Base-by-base conservation (phyloP, 257 asterid species). In the Perilla frutescens region DNA sequence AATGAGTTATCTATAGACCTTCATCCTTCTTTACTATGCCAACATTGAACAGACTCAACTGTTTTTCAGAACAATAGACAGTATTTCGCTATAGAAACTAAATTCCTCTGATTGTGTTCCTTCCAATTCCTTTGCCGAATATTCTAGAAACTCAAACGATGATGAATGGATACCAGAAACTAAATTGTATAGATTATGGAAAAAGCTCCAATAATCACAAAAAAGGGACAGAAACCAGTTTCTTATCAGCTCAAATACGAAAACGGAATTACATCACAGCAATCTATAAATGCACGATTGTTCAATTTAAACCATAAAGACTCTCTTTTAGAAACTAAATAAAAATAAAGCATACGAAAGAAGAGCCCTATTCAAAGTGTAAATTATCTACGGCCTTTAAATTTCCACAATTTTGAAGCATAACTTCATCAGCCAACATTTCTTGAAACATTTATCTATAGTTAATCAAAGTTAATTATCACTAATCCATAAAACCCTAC, bases 161-260 rank as follows among this genome's bases (percentile, higher is more conserved):
- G 37, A 34, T 34, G 37, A 2, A 34, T 34, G 37, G 37, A 34
- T 34, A 34, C 48, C 48, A 1, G 48, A 43, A 43, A 43, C 10
- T 9, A 43, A 43, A 6, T 43, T 1, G 48, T 37, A n/a, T 32
- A 3, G 31, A 61, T 11, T 60, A 39, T 0, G 0, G 13, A 14
- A 60, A 61, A 61, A 39, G 66, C 66, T 61, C 29, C 10, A 39
- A 13, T 61, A 61, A 61, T 39, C 13, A 58, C 44, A 7, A 3
- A 6, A 32, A 14, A 62, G 36, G 13, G 64, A 59, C 11, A 14
- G 14, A 62, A 39, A 62, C 49, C 3, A 39, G 68, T 43, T 48
- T 48, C 26, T 32, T 20, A 26, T 29, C 40, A 65, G 57, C 40
- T 44, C 41, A 45, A 65, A 65, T 45, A 45, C 43, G 9, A 65